Base-by-base conservation (phyloP, 352 stramenopile genomes). In the Thraustochytrium striatum region DNA sequence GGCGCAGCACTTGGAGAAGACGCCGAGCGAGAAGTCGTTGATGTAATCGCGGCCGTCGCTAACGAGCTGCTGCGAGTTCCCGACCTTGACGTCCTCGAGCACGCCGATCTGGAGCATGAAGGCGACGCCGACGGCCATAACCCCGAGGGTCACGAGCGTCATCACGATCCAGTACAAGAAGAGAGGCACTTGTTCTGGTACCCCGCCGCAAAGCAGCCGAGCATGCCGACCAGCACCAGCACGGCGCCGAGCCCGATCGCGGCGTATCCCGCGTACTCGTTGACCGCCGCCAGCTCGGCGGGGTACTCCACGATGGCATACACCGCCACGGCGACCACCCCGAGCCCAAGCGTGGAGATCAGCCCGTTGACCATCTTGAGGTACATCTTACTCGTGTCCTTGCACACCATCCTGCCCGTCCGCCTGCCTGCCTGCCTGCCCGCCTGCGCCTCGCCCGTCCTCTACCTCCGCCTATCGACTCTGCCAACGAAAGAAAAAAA, bases 81-180 rank as follows among this genome's bases (percentile, higher is more conserved):
- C 47, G 35, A 16, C 52, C 30, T 41, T 32, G 21, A 61, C 25
- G 28, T 72, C 11, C 21, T 75, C 65, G 41, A 75, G 65, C 13
- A 52, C n/a, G 65, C 41, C 65, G 5, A 75, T 25, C 30, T 75
- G 50, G 65, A 58, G 32, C 9, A 75, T 72, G 65, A 75, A 13
- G 5, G 52, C 65, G 30, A 30, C 30, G 25, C 65, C 65, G n/a
- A 75, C 8, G 16, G 30, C 25, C n/a, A 75, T 5, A 5, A 75
- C 41, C 19, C 58, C 32, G 47, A 70, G 8, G 19, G 50, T 75
- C 41, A 32, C 5, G 30, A 61, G 32, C 28, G 65, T 62, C 41
- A 75, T 75, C 2, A 75, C 11, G 21, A 75, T 28, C 65, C 65
- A 75, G 50, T 55, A 75, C 8, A 75, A 32, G 41, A 75, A 30